Percentiles rank a stretch among this genome's conserved stretches.
Conservation (phyloP, 495 filamentous ascomycete genomes). For the Corynascus novoguineensis region DNA sequence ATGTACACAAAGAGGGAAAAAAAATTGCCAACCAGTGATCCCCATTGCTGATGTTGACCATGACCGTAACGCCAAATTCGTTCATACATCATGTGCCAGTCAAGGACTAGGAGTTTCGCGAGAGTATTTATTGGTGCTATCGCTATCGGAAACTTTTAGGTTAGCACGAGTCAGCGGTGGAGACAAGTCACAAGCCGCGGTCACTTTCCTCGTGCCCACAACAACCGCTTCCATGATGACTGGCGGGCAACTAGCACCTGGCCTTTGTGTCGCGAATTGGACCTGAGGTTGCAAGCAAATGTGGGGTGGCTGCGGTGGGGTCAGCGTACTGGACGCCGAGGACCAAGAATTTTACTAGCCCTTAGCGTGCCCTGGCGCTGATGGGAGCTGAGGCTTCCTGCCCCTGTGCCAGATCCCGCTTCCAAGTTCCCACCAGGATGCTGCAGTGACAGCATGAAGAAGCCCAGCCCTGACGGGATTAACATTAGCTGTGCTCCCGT, state of each 20-base stretch:
- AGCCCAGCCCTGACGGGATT: too few species aligned
- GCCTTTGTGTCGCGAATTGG: not conserved
- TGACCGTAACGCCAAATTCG: too few species aligned
- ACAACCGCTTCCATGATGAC: too few species aligned
- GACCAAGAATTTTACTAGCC: conserved; percentile 18
- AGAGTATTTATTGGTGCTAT: too few species aligned
- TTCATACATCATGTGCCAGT: too few species aligned
- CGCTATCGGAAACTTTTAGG: too few species aligned
- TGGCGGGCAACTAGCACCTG: not conserved
- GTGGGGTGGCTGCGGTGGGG: conserved; percentile 14
- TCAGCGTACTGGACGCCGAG: conserved; percentile 18
- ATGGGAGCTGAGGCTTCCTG: not conserved
- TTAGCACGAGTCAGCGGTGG: conserved; percentile 16
- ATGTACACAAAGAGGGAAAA: too few species aligned
- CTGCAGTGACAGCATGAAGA: not conserved
- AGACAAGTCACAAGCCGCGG: not conserved
- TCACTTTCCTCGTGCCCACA: not conserved
- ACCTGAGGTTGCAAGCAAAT: not conserved
- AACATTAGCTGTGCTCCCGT: too few species aligned
- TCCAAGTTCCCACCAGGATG: too few species aligned
- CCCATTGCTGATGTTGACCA: not conserved
- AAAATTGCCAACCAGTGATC: not conserved
- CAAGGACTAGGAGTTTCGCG: too few species aligned
- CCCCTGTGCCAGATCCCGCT: too few species aligned
- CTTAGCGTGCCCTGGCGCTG: conserved; percentile 14